Evolutionary conservation across 805 yeast genomes (phyloP).

Genomic region (Metschnikowia arizonensis): DNA sequence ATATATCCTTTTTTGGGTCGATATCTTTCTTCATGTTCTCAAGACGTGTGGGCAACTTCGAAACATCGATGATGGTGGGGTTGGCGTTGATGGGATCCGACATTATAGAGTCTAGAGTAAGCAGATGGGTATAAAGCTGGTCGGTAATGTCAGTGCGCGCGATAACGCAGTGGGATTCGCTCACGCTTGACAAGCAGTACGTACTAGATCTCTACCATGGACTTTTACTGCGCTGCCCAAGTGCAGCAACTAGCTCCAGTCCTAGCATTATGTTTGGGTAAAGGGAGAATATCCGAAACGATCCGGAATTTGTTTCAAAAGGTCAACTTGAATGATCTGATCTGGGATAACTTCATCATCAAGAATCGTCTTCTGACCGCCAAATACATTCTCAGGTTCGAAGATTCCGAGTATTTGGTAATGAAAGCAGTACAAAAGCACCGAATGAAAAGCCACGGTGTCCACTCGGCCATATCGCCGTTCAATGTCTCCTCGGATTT

Average conservation of each 20-base stretch:
- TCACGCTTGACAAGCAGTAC: not conserved
- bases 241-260: constrained; percentile 38
- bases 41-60: constrained; percentile 69
- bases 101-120: constrained; percentile 37
- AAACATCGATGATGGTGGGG: constrained; percentile 76
- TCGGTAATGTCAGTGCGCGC: constrained; percentile 2
- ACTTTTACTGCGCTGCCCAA: constrained; percentile 25
- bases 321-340: constrained; percentile 19
- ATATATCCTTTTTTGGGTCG: constrained; percentile 18
- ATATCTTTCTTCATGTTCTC: constrained; percentile 10
- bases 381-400: constrained; percentile 27
- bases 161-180: constrained; percentile 2
- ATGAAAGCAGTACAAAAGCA: constrained; percentile 6
- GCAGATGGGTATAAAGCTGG: not conserved
- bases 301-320: constrained; percentile 10
- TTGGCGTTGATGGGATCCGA: constrained; percentile 87
- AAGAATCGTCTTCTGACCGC: constrained; percentile 32
- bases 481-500: constrained; percentile 29
- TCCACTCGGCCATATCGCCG: constrained; percentile 35
- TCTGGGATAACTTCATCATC: constrained; percentile 39
- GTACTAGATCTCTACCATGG: constrained; percentile 24
- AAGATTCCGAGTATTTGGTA: constrained; percentile 4
- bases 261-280: constrained; percentile 14
- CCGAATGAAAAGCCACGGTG: constrained; percentile 6
- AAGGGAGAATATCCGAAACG: constrained; percentile 7